Evolutionary conservation across 805 yeast genomes (phyloP).

Genomic region (Candida sanyiensis): DNA sequence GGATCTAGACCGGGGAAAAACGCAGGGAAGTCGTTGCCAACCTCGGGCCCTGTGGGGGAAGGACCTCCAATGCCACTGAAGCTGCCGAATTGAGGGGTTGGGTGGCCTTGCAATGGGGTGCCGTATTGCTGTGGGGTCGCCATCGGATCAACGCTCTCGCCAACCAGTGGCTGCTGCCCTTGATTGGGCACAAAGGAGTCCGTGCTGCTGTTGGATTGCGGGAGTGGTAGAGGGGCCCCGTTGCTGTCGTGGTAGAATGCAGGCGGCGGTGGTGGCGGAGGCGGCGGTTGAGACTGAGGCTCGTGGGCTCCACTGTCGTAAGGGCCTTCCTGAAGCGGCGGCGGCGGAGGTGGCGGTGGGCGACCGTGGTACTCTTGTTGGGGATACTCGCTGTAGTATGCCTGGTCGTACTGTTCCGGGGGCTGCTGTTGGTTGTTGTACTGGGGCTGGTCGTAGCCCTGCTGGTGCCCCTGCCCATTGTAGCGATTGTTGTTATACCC

Average conservation of each 20-base stretch:
- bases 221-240: too few species aligned
- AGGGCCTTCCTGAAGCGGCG: background rate
- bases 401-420: background rate
- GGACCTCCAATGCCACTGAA: too few species aligned
- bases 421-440: background rate
- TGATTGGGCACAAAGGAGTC: too few species aligned
- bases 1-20: constrained; percentile 4
- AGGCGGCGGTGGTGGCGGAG: background rate
- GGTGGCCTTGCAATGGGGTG: too few species aligned
- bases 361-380: too few species aligned
- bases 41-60: too few species aligned
- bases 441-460: background rate
- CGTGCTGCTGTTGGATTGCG: too few species aligned
- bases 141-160: too few species aligned
- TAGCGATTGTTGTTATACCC: background rate
- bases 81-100: too few species aligned
- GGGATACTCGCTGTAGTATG: background rate
- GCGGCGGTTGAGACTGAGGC: constrained; percentile 1
- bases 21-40: constrained; percentile 1
- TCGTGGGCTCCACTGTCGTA: background rate
- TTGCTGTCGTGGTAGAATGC: background rate
- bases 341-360: background rate
- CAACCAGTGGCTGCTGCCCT: too few species aligned
- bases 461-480: background rate
- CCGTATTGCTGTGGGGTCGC: too few species aligned